Evolutionary conservation across 352 stramenopile genomes (phyloP).

Genomic region (Detonula confervacea): DNA sequence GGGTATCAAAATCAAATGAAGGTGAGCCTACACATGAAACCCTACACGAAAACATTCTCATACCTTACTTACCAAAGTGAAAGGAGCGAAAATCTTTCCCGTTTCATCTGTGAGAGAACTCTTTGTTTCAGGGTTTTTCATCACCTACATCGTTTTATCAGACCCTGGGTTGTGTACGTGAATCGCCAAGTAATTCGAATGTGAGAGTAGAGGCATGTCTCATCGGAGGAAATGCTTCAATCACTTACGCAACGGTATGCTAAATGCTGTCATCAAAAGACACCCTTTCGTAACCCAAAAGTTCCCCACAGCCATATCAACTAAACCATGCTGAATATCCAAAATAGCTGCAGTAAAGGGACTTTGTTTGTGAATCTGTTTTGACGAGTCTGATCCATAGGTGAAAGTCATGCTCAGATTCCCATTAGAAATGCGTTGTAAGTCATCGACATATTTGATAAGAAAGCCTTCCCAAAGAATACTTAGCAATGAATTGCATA

Average conservation of each 20-base stretch:
- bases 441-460: conserved; percentile 22
- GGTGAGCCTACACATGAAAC: too few relatives aligned
- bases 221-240: neutral
- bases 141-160: conserved; percentile 45
- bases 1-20: too few relatives aligned
- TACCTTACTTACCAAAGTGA: conserved; percentile 27
- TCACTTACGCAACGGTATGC: conserved; percentile 15
- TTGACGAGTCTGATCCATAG: conserved; percentile 12
- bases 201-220: neutral
- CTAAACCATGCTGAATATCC: conserved; percentile 30
- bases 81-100: conserved; percentile 31
- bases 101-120: neutral
- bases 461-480: conserved; percentile 18
- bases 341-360: conserved; percentile 21
- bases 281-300: conserved; percentile 44
- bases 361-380: conserved; percentile 4
- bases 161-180: too few relatives aligned
- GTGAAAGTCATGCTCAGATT: conserved; percentile 43
- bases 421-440: conserved; percentile 26
- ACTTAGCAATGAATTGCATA: neutral
- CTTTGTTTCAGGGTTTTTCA: conserved; percentile 13
- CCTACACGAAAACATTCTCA: too few relatives aligned
- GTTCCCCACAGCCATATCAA: conserved; percentile 33
- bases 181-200: too few relatives aligned
- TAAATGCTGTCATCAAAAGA: conserved; percentile 26